Evolutionary conservation across 2,329 filamentous ascomycete genomes (phyloP).

Genomic region (Nigrospora sphaerica): DNA sequence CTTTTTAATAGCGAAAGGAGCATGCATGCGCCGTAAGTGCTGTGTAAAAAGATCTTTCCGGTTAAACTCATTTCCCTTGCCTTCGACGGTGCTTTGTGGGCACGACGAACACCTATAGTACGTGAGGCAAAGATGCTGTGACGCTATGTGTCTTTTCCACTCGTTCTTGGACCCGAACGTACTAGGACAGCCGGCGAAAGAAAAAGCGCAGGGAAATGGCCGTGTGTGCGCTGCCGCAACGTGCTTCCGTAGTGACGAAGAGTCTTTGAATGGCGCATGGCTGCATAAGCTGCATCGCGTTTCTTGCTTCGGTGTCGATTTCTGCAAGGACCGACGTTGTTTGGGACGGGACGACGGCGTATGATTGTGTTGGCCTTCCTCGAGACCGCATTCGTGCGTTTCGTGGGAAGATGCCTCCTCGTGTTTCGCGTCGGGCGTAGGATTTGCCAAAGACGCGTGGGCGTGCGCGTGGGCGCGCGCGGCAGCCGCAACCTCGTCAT

Average conservation of each 20-base stretch:
- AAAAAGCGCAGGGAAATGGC: conserved; percentile 80
- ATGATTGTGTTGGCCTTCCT: conserved; percentile 27
- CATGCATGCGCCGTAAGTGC: conserved; percentile 90
- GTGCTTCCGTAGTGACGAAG: conserved; percentile 58
- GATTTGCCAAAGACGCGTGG: conserved; percentile 14
- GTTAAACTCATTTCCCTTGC: conserved; percentile 64
- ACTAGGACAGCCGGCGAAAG: conserved; percentile 73
- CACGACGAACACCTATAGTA: conserved; percentile 60
- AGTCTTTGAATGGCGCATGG: conserved; percentile 60
- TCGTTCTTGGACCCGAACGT: conserved; percentile 92
- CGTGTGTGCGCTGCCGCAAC: conserved; percentile 62
- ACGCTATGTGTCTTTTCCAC: conserved; percentile 92
- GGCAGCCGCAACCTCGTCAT: conserved; percentile 31
- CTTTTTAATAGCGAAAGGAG: conserved; percentile 57
- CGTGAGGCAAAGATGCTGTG: conserved; percentile 72
- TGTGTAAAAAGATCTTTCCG: conserved; percentile 95
- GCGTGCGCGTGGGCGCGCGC: too few species aligned
- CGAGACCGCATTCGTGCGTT: conserved; percentile 28
- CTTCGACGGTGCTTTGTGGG: conserved; percentile 36
- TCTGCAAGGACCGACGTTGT: conserved; percentile 39
- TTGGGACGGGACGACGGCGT: conserved; percentile 32
- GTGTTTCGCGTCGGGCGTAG: conserved; percentile 22
- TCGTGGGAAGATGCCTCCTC: conserved; percentile 36
- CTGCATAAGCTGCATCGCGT: conserved; percentile 55
- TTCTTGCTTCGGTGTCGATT: conserved; percentile 47